Percentiles rank a stretch among this genome's conserved stretches.
phyloP scores from a whole-genome alignment of 2,329 filamentous ascomycete genomes.

The Cryphonectria radicalis region DNA sequence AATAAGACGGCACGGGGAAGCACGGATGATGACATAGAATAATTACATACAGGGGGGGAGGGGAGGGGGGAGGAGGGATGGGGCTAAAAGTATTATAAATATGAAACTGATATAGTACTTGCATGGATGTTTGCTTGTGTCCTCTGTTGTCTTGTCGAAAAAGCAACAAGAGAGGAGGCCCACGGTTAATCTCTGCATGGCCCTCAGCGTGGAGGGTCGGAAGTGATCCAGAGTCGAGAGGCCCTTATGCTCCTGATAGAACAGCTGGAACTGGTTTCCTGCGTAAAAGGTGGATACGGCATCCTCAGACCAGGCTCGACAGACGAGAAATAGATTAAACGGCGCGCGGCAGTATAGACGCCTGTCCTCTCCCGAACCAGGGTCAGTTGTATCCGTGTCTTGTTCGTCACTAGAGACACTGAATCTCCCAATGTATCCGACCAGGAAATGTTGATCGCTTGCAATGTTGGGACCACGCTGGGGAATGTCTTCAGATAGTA shows the following conservation, averaged over 20 bases:
- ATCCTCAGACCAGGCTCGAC: constrained; percentile 3
- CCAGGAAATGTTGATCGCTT: neutral
- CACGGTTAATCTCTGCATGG: neutral
- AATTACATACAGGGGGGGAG: too few relatives aligned
- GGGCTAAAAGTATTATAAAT: too few relatives aligned
- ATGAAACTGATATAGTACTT: neutral
- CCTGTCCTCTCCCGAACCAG: neutral
- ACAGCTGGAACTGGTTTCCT: neutral
- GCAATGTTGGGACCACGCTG: neutral
- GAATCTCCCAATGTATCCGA: neutral
- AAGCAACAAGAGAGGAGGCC: neutral
- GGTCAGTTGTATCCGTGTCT: neutral
- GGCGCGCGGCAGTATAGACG: neutral
- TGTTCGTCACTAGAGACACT: neutral
- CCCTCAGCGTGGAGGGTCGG: neutral
- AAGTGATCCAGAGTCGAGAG: neutral
- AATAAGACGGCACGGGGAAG: too few relatives aligned
- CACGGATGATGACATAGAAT: too few relatives aligned
- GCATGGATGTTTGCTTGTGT: neutral
- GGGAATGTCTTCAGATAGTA: neutral
- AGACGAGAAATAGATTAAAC: neutral
- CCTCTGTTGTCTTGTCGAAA: neutral
- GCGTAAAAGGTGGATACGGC: neutral
- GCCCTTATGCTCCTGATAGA: neutral
- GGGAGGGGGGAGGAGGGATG: too few relatives aligned